phyloP scores from a whole-genome alignment of 2,329 filamentous ascomycete species.

The Apiospora rasikravindrae region DNA sequence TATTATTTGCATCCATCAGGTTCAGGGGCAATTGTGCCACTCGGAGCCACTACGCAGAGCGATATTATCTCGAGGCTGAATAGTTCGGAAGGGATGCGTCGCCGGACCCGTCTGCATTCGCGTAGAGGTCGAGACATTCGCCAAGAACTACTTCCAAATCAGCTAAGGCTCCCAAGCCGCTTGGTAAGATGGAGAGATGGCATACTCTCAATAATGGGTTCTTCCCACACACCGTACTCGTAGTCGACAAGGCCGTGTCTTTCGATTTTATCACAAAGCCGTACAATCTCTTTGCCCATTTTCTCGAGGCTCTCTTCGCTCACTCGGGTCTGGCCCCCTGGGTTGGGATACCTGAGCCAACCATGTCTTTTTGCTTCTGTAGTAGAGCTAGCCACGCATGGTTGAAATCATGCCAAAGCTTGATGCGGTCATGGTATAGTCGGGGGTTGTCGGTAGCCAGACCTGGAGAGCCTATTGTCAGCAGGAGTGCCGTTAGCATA shows the following conservation, averaged over 20 bases:
- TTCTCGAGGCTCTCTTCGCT: slow-evolving; percentile 67
- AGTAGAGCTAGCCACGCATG: slow-evolving; percentile 85
- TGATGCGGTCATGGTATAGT: slow-evolving; percentile 76
- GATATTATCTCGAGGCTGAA: background rate
- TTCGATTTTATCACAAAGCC: slow-evolving; percentile 85
- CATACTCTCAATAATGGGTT: slow-evolving; percentile 84
- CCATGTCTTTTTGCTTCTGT: slow-evolving; percentile 81
- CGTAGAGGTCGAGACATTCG: slow-evolving; percentile 52
- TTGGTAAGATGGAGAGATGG: slow-evolving; percentile 27
- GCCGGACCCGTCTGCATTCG: slow-evolving; percentile 36
- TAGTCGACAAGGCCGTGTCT: slow-evolving; percentile 95
- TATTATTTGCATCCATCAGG: background rate
- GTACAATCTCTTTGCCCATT: slow-evolving; percentile 81
- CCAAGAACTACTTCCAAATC: slow-evolving; percentile 35
- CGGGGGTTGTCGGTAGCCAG: slow-evolving; percentile 82
- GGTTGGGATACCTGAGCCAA: slow-evolving; percentile 63
- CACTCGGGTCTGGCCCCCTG: slow-evolving; percentile 68
- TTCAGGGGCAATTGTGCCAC: background rate
- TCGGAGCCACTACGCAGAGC: background rate
- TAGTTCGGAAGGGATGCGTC: background rate
- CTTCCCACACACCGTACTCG: slow-evolving; percentile 95
- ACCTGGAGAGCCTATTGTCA: slow-evolving; percentile 55
- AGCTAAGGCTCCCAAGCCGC: slow-evolving; percentile 18
- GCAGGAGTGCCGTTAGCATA: background rate
- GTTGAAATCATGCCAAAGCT: slow-evolving; percentile 94